These are phyloP conservation scores for Gnomoniopsis smithogilvyi DNA, from an alignment of 2,329 filamentous ascomycete species.

Conservation along the genomic window DNA sequence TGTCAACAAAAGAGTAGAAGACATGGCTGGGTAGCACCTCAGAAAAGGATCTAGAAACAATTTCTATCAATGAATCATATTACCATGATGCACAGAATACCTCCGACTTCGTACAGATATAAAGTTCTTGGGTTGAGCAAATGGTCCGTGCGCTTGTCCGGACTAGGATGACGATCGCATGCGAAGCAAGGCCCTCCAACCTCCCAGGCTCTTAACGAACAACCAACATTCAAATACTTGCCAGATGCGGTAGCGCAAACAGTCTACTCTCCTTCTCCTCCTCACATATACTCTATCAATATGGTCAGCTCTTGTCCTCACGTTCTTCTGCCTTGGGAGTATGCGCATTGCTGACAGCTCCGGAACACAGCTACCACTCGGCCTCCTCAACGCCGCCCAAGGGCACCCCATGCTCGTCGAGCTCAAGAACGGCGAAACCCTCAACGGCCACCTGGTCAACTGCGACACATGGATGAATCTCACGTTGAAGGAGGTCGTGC, in stretches of 20 bases:
- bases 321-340: too few species aligned
- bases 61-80: too few species aligned
- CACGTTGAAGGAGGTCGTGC: slow-evolving; percentile 93
- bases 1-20: too few species aligned
- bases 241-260: slow-evolving; percentile 7
- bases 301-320: slow-evolving; percentile 12
- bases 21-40: too few species aligned
- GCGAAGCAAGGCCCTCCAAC: too few species aligned
- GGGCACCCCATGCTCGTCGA: slow-evolving; percentile 98
- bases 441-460: slow-evolving; percentile 92
- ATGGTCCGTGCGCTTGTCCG: slow-evolving; percentile 12
- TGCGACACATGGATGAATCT: slow-evolving; percentile 99
- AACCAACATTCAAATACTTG: too few species aligned
- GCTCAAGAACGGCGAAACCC: slow-evolving; percentile 94
- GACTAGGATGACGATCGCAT: too few species aligned
- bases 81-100: too few species aligned
- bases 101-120: background rate
- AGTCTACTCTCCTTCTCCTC: background rate
- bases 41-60: too few species aligned
- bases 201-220: too few species aligned
- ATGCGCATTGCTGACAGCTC: slow-evolving; percentile 14
- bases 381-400: slow-evolving; percentile 90
- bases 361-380: slow-evolving; percentile 59
- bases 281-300: background rate
- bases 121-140: background rate